Base-by-base conservation (phyloP, 1,139 yeast species). In the Debaryomycetaceae sp. region DNA sequence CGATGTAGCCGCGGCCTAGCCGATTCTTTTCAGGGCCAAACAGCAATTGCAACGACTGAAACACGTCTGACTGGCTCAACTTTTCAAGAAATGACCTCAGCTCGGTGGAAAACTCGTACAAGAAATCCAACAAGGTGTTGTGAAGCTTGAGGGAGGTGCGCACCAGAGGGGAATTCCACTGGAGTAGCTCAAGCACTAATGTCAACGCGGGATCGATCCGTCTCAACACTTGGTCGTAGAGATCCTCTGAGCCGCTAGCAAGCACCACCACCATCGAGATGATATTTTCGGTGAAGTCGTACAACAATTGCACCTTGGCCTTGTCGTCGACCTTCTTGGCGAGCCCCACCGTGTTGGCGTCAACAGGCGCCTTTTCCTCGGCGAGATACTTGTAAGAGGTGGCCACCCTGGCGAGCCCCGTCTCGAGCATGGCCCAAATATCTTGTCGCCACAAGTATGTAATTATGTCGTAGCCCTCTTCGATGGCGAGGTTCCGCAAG, bases 391-490 rank as follows among this genome's bases (percentile, higher is more conserved):
- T 53, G 33, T 78, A 62, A 0, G 84, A 73, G 1, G 51, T 52
- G 26, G 61, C 49, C 19, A 78, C 66, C 42, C 78, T 78, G 1
- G 50, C 49, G 28, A 82, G 55, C 2, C 78, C 72, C 11, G 50
- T 41, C 30, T 68, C 71, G 23, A 88, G 63, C 13, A 73, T 57
- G 0, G 71, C 63, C 81, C 95, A 78, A 29, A 91, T 75, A 38
- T 83, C 78, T 17, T 78, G 77, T 52, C 96, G 73, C 84, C 94
- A 83, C 35, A 83, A 55, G 51, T 74, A 76, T 18, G 75, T 71
- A 23, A 88, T 76, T 18, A 85, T 72, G 40, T 85, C 95, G 45
- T 85, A 79, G n/a, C 96, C 97, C 57, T 86, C 95, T 50, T 86
- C 95, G 31, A 85, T 66, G 3, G 82, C 80, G 33, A 89, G 49